phyloP scores from a whole-genome alignment of 2,329 filamentous ascomycete genomes.

The Paecilomyces formosus region DNA sequence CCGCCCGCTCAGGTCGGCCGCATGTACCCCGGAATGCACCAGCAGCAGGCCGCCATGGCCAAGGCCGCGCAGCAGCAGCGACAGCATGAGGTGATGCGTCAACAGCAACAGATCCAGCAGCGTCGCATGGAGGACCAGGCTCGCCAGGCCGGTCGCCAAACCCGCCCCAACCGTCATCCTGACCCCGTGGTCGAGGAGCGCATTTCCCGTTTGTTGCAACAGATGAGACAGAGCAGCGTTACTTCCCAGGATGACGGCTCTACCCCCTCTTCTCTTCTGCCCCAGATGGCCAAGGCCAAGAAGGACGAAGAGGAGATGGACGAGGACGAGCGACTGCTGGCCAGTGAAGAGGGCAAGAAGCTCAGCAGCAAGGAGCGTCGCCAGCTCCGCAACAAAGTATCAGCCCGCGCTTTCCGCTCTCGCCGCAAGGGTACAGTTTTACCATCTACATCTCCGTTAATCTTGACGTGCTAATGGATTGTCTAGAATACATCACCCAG shows the following conservation, averaged over 20 bases:
- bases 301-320: constrained; percentile 99
- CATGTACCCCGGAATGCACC: constrained; percentile 90
- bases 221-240: constrained; percentile 73
- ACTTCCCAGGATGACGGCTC: constrained; percentile 44
- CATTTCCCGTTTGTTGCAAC: constrained; percentile 85
- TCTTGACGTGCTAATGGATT: constrained; percentile 4
- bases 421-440: constrained; percentile 78
- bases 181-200: constrained; percentile 81
- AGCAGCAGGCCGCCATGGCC: constrained; percentile 72
- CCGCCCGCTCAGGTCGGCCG: constrained; percentile 56
- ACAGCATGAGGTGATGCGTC: constrained; percentile 53
- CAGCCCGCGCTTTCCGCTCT: constrained; percentile 94
- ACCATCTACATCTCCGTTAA: not conserved
- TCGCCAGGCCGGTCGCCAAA: constrained; percentile 16
- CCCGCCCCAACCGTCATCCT: constrained; percentile 32
- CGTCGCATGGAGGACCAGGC: constrained; percentile 20
- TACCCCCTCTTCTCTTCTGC: constrained; percentile 36
- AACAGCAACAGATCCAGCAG: constrained; percentile 43
- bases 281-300: constrained; percentile 65
- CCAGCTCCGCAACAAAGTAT: constrained; percentile 98
- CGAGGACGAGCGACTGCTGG: constrained; percentile 85
- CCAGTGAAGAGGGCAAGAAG: constrained; percentile 98
- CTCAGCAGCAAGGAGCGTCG: constrained; percentile 95
- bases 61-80: constrained; percentile 63
- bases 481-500: constrained; percentile 89